phyloP scores from a whole-genome alignment of 1,139 yeast species.

The Groenewaldozyma sp. region DNA sequence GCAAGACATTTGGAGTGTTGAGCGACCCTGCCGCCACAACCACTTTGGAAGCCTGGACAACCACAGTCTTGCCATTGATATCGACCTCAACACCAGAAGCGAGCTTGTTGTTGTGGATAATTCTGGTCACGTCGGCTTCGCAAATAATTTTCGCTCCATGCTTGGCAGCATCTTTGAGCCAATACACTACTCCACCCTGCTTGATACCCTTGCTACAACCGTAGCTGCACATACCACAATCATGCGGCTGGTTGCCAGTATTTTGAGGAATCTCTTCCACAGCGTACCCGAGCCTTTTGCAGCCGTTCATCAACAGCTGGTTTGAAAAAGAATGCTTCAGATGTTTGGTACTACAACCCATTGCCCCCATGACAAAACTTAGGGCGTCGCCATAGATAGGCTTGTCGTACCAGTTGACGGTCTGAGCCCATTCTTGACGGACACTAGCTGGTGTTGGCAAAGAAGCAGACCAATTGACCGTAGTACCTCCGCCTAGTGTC shows the following conservation, averaged over 20 bases:
- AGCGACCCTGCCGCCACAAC: conserved; percentile 45
- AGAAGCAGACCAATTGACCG: conserved; percentile 57
- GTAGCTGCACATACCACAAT: conserved; percentile 43
- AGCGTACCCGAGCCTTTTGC: conserved; percentile 39
- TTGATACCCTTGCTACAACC: conserved; percentile 52
- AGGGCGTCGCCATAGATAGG: conserved; percentile 40
- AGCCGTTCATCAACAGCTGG: conserved; percentile 39
- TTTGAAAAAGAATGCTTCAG: conserved; percentile 44
- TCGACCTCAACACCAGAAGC: conserved; percentile 36
- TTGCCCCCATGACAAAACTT: conserved; percentile 42
- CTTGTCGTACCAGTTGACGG: conserved; percentile 40
- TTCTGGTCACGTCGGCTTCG: conserved; percentile 36
- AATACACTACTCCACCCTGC: conserved; percentile 44
- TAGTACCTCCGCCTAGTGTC: conserved; percentile 53
- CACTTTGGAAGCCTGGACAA: conserved; percentile 23
- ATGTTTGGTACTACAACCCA: conserved; percentile 41
- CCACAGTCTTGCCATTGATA: conserved; percentile 25
- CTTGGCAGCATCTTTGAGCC: conserved; percentile 46
- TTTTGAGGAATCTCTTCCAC: conserved; percentile 41
- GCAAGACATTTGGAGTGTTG: conserved; percentile 43
- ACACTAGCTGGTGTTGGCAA: conserved; percentile 45
- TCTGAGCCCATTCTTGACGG: conserved; percentile 46
- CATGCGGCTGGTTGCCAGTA: conserved; percentile 41
- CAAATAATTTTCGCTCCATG: conserved; percentile 44
- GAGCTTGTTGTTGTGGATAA: conserved; percentile 36